Percentiles rank a stretch among this genome's conserved stretches.
phyloP scores from a whole-genome alignment of 2,329 filamentous ascomycete species.

The Apiospora koreana region DNA sequence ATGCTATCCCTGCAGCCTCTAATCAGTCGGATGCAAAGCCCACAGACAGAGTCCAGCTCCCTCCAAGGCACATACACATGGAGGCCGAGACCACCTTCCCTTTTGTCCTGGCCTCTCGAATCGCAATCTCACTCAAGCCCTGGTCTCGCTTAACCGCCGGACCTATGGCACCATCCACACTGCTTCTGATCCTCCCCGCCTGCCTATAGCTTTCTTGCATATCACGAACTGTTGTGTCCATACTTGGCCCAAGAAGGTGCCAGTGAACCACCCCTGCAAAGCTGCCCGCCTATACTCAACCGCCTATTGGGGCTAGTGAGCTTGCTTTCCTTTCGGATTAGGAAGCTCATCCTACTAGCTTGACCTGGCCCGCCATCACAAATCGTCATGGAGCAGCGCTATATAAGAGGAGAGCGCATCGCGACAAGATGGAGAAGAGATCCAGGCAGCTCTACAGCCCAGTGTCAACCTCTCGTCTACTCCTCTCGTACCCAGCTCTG shows the following conservation, averaged over 20 bases:
- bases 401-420: slow-evolving; percentile 10
- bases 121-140: neutral
- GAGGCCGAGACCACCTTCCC: neutral
- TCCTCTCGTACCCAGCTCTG: neutral
- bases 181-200: neutral
- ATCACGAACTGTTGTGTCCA: neutral
- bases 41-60: neutral
- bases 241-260: neutral
- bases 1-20: neutral
- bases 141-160: neutral
- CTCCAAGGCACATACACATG: neutral
- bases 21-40: neutral
- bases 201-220: neutral
- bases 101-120: neutral
- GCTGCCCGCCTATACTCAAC: slow-evolving; percentile 6
- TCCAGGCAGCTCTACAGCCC: slow-evolving; percentile 12
- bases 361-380: neutral
- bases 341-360: slow-evolving; percentile 26
- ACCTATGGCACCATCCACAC: neutral
- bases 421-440: neutral
- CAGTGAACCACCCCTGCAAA: neutral
- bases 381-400: slow-evolving; percentile 16
- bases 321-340: slow-evolving; percentile 28
- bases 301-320: slow-evolving; percentile 16
- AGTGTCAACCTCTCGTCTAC: slow-evolving; percentile 14